phyloP scores from a whole-genome alignment of 768 basidiomycete genomes.

The Suillus decipiens region DNA sequence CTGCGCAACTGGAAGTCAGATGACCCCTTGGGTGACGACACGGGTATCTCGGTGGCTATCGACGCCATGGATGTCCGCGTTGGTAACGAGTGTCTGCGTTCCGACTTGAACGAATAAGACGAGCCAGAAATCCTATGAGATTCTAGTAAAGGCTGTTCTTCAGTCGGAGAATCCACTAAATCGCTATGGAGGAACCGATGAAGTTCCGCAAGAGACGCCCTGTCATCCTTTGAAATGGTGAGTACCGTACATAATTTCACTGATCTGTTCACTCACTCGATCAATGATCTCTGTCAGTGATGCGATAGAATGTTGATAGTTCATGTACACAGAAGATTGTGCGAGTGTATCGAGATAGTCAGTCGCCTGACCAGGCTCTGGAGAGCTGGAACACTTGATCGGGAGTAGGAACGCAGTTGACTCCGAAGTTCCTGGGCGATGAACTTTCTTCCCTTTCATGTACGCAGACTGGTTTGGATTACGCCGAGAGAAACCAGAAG shows the following conservation, averaged over 20 bases:
- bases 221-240: conserved; percentile 60
- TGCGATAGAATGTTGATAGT: conserved; percentile 79
- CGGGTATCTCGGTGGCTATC: conserved; percentile 51
- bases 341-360: conserved; percentile 25
- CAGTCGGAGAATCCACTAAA: conserved; percentile 22
- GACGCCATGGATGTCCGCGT: conserved; percentile 62
- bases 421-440: conserved; percentile 64
- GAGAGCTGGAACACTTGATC: conserved; percentile 18
- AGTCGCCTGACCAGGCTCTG: conserved; percentile 14
- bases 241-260: conserved; percentile 11
- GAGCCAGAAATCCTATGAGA: conserved; percentile 34
- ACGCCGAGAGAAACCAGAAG: conserved; percentile 25
- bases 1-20: conserved; percentile 67
- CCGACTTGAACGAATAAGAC: conserved; percentile 48
- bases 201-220: conserved; percentile 69
- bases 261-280: conserved; percentile 50
- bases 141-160: conserved; percentile 18
- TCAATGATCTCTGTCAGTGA: conserved; percentile 82
- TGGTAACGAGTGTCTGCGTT: conserved; percentile 73
- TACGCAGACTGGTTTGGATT: conserved; percentile 58
- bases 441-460: conserved; percentile 41
- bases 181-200: conserved; percentile 62
- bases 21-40: conserved; percentile 41
- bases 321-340: conserved; percentile 61
- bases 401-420: conserved; percentile 56